Conservation (phyloP, 2,329 filamentous ascomycete species). For the Fusarium paranaense region DNA sequence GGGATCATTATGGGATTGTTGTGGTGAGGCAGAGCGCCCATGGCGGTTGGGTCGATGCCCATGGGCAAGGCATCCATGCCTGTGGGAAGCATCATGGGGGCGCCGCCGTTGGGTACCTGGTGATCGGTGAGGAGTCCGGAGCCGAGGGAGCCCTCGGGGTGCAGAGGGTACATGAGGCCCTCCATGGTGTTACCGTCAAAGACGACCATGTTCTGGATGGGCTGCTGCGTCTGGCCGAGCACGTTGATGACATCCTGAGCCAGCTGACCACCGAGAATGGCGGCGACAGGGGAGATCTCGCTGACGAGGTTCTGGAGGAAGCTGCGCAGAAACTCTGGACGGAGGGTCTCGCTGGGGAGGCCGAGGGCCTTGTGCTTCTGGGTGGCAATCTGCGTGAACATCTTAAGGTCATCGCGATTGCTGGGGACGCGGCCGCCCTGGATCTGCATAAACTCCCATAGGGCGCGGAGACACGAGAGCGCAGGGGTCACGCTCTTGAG, state of each 20-base stretch:
- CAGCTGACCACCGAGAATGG: slow-evolving; percentile 89
- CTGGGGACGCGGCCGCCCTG: slow-evolving; percentile 66
- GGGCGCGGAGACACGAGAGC: slow-evolving; percentile 85
- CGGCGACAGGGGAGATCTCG: slow-evolving; percentile 87
- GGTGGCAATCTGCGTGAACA: slow-evolving; percentile 82
- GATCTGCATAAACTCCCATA: slow-evolving; percentile 82
- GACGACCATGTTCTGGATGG: slow-evolving; percentile 92
- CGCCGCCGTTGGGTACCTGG: slow-evolving; percentile 38
- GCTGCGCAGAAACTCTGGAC: slow-evolving; percentile 78
- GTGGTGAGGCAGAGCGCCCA: slow-evolving; percentile 41
- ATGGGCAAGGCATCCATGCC: slow-evolving; percentile 41
- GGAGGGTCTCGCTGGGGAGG: slow-evolving; percentile 74
- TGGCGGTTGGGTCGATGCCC: slow-evolving; percentile 37
- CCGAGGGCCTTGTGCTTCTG: slow-evolving; percentile 81
- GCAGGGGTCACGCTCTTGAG: slow-evolving; percentile 83
- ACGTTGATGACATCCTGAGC: slow-evolving; percentile 99
- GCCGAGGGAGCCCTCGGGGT: slow-evolving; percentile 73
- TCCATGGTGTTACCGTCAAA: slow-evolving; percentile 88
- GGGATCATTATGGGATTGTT: slow-evolving; percentile 41
- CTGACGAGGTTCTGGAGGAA: slow-evolving; percentile 89
- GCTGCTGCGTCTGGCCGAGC: slow-evolving; percentile 89
- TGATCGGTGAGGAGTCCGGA: slow-evolving; percentile 56
- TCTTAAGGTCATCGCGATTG: slow-evolving; percentile 73
- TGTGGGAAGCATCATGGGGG: slow-evolving; percentile 38
- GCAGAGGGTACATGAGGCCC: slow-evolving; percentile 83